Evolutionary conservation across 257 asterid species (phyloP), one percentile per base, ranked within the genome.

Genomic region (Datura wrightii): DNA sequence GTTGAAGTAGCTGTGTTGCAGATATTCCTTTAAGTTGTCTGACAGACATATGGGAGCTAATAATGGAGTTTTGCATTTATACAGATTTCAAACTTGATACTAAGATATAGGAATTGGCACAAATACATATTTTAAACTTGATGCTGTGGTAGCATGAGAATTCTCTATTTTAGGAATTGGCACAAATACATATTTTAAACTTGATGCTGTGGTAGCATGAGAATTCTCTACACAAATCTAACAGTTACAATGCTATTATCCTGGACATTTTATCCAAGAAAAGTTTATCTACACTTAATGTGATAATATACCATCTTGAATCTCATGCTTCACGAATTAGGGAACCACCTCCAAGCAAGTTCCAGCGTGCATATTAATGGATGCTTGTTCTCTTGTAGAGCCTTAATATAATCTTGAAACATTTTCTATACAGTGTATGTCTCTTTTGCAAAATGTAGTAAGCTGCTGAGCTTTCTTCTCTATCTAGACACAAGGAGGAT

Each of bases 401-500:
- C 31, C 46, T 13, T 78, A 15, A 1, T 78, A 52, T 78, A 31
- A 52, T 78, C 48, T 78, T 78, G 63, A 4, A 14, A 31, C 31
- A 15, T 78, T 52, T 78, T 78, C 48, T 78, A 52, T 34, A 78
- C 82, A 78, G 48, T 52, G 82, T 52, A 52, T 8, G 31, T 52
- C 8, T 1, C 44, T 52, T 52, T 48, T 34, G 31, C 63, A 31
- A 63, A 74, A 52, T 24, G n/a, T 34, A 53, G n/a, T 31, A 52
- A 31, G 31, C 63, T 14, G 63, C 63, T 31, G 82, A 78, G 48
- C 48, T 7, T 78, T 78, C 63, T 78, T 78, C 63, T 78, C 48
- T 52, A 9, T 74, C 82, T 60, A 48, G 80, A 50, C 81, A 74
- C 5, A 48, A 74, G 81, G 81, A 50, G 44, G 19, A 74, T 74